Base-by-base conservation (phyloP, 202 grass and related monocot genomes). In the Panicum hallii region DNA sequence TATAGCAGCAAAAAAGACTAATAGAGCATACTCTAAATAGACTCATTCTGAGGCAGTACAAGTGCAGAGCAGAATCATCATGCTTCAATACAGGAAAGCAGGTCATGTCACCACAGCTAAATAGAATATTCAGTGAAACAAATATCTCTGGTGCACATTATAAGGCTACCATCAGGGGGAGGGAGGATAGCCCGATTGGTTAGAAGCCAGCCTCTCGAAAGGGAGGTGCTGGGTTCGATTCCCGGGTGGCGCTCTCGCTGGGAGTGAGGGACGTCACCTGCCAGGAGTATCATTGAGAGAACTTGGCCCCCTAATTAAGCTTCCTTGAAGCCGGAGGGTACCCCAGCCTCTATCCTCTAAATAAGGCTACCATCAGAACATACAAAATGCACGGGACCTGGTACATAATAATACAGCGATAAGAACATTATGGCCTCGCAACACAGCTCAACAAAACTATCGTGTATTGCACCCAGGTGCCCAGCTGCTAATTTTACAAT, bases 41-140 rank as follows among this genome's bases (percentile, higher is more conserved):
- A 47, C 36, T 42, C 64, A 65, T 58, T 28, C 40, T 2, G 11
- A 20, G 9, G 36, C 10, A 17, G 15, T 67, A 65, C 63, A 89
- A 44, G 10, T 57, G 63, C 43, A 76, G 6, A 41, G 9, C 7
- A 19, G 14, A 70, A 36, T 11, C 10, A 14, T 19, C 12, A 57
- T 61, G 43, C 13, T 70, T 50, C 26, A 43, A 67, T 19, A 49
- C 17, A 70, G 20, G 66, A 63, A 85, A 28, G 20, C 5, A 54
- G 36, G 5, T 41, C 20, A 13, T 43, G 49, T n/a, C 38, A 42
- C 15, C 5, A 36, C 4, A 7, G 6, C 22, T 13, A 23, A 61
- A 43, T 16, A 41, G 23, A 38, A 11, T 34, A 71, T 77, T 47
- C 22, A 58, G 28, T 32, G 26, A 72, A 90, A 63, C 9, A 63